Evolutionary conservation across 257 asterid species (phyloP), one percentile per base, ranked within the genome.

Genomic region (Echites panduratus): DNA sequence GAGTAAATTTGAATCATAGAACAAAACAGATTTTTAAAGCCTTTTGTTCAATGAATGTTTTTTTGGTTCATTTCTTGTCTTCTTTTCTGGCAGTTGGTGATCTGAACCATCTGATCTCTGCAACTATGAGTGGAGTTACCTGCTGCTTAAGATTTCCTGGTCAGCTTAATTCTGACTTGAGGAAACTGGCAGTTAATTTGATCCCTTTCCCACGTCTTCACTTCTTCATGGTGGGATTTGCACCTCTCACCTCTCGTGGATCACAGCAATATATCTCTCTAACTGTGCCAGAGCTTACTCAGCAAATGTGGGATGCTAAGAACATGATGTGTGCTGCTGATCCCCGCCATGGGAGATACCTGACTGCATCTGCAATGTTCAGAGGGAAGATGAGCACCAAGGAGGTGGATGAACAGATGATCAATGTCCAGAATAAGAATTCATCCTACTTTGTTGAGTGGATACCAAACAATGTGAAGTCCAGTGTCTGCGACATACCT

Each of bases 241-340:
- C 97, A 4, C 97, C 97, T 0, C 97, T 90, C 59, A 90, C 97
- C 74, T 87, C 97, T 52, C 96, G 92, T 52, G 97, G 97, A 5
- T 90, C 96, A n/a, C 96, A 90, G 86, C 89, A 89, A 63, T 89
- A 89, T 84, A 87, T 90, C 73, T 89, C 97, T 26, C 90, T 90
- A 74, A 89, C 97, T 0, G 96, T 90, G 70, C 97, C 97, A 0
- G 97, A 90, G 81, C 88, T 90, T 16, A 89, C 97, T 0, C 97
- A 90, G 66, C 93, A 90, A 80, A 89, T 90, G 97, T 90, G 97
- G 96, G 97, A 90, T 68, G 66, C 97, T 3, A 90, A 90, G 87
- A 90, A 89, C 90, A 90, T 90, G 97, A 90, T 90, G 97, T 90
- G 97, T 14, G 97, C 97, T 4, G 97, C 97, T 65, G 97, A 90